Evolutionary conservation across 441 rosid genomes (phyloP).

Genomic region (Flueggea neowawraea): DNA sequence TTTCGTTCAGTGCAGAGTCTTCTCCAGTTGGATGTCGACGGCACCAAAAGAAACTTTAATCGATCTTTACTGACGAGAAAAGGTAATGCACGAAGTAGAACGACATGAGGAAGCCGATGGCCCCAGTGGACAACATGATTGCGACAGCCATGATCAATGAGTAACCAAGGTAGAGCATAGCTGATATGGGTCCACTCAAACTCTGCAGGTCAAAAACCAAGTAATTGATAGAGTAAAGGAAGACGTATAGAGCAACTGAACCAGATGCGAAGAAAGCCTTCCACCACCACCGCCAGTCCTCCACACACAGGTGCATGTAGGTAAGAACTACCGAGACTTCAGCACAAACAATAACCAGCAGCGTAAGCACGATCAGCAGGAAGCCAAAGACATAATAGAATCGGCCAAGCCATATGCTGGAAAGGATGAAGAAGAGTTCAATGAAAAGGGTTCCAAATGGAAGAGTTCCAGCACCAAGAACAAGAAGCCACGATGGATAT

Average conservation of each 20-base stretch:
- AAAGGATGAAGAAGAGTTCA: constrained; percentile 90
- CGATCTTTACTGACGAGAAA: constrained; percentile 95
- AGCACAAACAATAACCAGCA: constrained; percentile 82
- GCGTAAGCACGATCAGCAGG: constrained; percentile 67
- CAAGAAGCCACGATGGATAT: constrained; percentile 98
- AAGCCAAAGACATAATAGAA: constrained; percentile 95
- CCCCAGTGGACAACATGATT: constrained; percentile 93
- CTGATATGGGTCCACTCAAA: constrained; percentile 93
- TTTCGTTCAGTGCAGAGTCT: constrained; percentile 18
- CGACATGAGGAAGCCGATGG: constrained; percentile 82
- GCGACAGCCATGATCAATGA: constrained; percentile 88
- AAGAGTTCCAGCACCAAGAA: constrained; percentile 97
- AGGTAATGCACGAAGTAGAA: constrained; percentile 93
- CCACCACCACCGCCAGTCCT: constrained; percentile 99
- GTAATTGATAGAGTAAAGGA: constrained; percentile 88
- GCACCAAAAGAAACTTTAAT: constrained; percentile 28
- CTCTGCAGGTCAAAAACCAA: constrained; percentile 89
- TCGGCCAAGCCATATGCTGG: constrained; percentile 97
- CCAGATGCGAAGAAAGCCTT: constrained; percentile 97
- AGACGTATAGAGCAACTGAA: constrained; percentile 82
- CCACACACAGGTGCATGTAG: constrained; percentile 97
- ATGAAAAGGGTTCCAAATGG: constrained; percentile 97
- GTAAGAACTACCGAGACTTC: constrained; percentile 95
- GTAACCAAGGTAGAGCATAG: constrained; percentile 85
- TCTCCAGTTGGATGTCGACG: constrained; percentile 10